These are phyloP conservation scores for Cladosporium sp. DNA, from an alignment of 2,329 filamentous ascomycete species.

Conservation along the genomic window DNA sequence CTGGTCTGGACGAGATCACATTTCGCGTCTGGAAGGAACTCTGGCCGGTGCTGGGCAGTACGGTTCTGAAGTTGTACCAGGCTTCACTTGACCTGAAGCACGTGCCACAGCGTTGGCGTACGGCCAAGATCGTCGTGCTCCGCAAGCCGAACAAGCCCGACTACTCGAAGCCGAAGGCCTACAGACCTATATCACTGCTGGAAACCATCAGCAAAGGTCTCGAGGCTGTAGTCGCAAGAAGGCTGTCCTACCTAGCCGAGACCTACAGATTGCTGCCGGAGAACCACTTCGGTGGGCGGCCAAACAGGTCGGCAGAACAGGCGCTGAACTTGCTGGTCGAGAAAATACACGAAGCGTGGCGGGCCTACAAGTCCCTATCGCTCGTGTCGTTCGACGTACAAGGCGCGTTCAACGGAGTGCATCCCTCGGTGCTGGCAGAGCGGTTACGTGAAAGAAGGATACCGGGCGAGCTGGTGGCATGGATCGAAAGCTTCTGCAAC, in stretches of 20 bases:
- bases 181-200: not conserved
- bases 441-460: constrained; percentile 29
- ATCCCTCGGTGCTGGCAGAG: constrained; percentile 29
- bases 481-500: constrained; percentile 23
- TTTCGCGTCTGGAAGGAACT: not conserved
- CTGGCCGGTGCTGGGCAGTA: not conserved
- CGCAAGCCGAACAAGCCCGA: not conserved
- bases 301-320: not conserved
- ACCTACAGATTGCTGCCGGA: not conserved
- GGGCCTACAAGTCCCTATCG: not conserved
- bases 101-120: not conserved
- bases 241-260: not conserved
- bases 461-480: constrained; percentile 19
- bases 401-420: constrained; percentile 31
- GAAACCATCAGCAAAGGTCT: not conserved
- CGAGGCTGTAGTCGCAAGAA: not conserved
- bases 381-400: constrained; percentile 28
- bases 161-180: not conserved
- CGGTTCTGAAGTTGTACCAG: not conserved
- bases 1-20: not conserved
- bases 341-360: not conserved
- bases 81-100: not conserved
- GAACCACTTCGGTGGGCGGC: not conserved
- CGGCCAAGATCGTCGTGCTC: not conserved
- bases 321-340: not conserved